Evolutionary conservation across 2,329 filamentous ascomycete species (phyloP).

Genomic region (Mycosphaerella sp.): DNA sequence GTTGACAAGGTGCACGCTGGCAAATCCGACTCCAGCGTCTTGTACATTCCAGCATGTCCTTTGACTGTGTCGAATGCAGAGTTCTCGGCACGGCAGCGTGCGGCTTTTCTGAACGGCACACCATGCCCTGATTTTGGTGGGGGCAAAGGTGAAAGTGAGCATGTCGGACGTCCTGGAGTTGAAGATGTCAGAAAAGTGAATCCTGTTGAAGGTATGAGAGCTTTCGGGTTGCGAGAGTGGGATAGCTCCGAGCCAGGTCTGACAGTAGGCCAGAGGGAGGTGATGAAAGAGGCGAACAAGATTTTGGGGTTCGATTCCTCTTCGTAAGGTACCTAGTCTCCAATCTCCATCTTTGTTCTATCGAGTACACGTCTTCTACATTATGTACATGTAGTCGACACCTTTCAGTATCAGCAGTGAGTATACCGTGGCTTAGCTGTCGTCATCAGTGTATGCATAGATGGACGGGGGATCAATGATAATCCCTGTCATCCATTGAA

Average conservation of each 20-base stretch:
- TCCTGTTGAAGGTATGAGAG: slow-evolving; percentile 46
- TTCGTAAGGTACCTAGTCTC: too few relatives aligned
- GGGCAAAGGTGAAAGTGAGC: slow-evolving; percentile 57
- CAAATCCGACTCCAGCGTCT: slow-evolving; percentile 66
- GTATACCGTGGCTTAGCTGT: too few relatives aligned
- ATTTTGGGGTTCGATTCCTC: slow-evolving; percentile 44
- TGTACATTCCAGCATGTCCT: slow-evolving; percentile 86
- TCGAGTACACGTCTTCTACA: too few relatives aligned
- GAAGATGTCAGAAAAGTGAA: slow-evolving; percentile 36
- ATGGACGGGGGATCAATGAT: too few relatives aligned
- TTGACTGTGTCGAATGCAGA: slow-evolving; percentile 67
- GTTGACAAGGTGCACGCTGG: slow-evolving; percentile 76
- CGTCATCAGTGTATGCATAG: too few relatives aligned
- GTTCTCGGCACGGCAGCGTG: slow-evolving; percentile 64
- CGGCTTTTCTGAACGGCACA: slow-evolving; percentile 60
- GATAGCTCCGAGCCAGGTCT: slow-evolving; percentile 46
- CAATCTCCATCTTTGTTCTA: too few relatives aligned
- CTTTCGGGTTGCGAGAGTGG: slow-evolving; percentile 49
- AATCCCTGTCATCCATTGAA: too few relatives aligned
- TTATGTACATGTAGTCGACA: too few relatives aligned
- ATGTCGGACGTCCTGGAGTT: slow-evolving; percentile 39
- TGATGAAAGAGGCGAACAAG: slow-evolving; percentile 50
- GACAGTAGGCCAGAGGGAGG: slow-evolving; percentile 46
- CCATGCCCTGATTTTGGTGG: slow-evolving; percentile 46
- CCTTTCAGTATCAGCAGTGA: too few relatives aligned